Percentiles rank a stretch among this genome's conserved stretches.
These are phyloP conservation scores for Ambrosiella xylebori DNA, from an alignment of 2,329 filamentous ascomycete species.

Conservation along the genomic window DNA sequence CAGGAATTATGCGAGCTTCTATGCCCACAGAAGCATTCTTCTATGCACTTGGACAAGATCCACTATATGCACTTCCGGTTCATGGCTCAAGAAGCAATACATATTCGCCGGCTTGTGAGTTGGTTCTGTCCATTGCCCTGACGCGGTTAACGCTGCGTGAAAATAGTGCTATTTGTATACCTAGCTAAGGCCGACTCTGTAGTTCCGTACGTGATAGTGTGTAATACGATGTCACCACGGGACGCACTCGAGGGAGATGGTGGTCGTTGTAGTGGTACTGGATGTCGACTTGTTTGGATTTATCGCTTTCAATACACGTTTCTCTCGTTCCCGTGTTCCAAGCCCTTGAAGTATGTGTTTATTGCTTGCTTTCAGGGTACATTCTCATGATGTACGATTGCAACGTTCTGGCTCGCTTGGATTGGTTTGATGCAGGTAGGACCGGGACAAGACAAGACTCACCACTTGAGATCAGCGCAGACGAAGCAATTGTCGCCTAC, in stretches of 20 bases:
- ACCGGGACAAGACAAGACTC: conserved; percentile 18
- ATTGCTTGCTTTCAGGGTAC: neutral
- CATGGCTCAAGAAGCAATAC: too few relatives aligned
- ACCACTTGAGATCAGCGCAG: conserved; percentile 46
- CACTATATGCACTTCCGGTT: too few relatives aligned
- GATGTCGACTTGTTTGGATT: neutral
- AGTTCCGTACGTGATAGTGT: neutral
- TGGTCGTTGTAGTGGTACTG: neutral
- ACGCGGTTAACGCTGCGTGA: neutral
- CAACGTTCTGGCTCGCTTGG: neutral
- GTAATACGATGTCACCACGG: neutral
- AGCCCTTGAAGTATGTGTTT: too few relatives aligned
- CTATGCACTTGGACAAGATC: too few relatives aligned
- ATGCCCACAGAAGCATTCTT: neutral
- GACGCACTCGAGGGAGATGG: neutral
- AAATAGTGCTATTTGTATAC: neutral
- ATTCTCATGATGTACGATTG: neutral
- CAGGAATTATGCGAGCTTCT: neutral
- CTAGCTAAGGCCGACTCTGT: neutral
- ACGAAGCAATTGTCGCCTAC: conserved; percentile 41
- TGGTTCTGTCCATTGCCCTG: neutral
- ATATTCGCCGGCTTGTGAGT: too few relatives aligned
- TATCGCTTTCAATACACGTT: neutral
- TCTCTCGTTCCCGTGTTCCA: too few relatives aligned
- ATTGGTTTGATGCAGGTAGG: neutral